Evolutionary conservation across 2,329 filamentous ascomycete genomes (phyloP).

Genomic region (Phyllosticta capitalensis): DNA sequence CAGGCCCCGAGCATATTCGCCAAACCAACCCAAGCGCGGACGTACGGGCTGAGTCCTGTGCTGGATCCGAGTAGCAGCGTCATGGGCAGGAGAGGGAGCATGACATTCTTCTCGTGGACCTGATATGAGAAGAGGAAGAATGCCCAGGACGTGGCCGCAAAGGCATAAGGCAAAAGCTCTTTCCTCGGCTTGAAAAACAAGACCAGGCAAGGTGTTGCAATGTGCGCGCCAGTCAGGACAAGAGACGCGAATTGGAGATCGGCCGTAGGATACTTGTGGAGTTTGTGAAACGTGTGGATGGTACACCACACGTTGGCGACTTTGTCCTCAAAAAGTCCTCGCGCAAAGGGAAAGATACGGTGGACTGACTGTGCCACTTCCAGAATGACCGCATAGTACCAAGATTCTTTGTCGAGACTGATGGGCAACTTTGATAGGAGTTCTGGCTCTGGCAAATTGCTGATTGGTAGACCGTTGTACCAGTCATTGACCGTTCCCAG

Average conservation of each 20-base stretch:
- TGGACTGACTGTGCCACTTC: constrained; percentile 78
- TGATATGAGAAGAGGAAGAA: constrained; percentile 98
- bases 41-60: constrained; percentile 65
- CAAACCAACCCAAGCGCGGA: constrained; percentile 88
- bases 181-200: constrained; percentile 71
- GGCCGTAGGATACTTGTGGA: constrained; percentile 61
- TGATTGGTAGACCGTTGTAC: constrained; percentile 51
- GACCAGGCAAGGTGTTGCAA: constrained; percentile 68
- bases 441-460: constrained; percentile 49
- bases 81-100: constrained; percentile 88
- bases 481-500: constrained; percentile 61
- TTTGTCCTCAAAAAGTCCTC: constrained; percentile 97
- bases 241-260: constrained; percentile 71
- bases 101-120: constrained; percentile 94
- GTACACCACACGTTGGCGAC: constrained; percentile 98
- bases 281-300: constrained; percentile 79
- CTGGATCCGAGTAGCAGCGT: constrained; percentile 73
- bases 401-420: constrained; percentile 51
- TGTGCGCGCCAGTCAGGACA: constrained; percentile 62
- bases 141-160: constrained; percentile 82
- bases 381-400: constrained; percentile 65
- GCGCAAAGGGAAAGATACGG: constrained; percentile 88
- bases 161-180: constrained; percentile 65
- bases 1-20: constrained; percentile 82
- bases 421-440: constrained; percentile 54